These are phyloP conservation scores for Euclidium syriacum DNA, from an alignment of 345 rosid genomes.

Conservation along the genomic window DNA sequence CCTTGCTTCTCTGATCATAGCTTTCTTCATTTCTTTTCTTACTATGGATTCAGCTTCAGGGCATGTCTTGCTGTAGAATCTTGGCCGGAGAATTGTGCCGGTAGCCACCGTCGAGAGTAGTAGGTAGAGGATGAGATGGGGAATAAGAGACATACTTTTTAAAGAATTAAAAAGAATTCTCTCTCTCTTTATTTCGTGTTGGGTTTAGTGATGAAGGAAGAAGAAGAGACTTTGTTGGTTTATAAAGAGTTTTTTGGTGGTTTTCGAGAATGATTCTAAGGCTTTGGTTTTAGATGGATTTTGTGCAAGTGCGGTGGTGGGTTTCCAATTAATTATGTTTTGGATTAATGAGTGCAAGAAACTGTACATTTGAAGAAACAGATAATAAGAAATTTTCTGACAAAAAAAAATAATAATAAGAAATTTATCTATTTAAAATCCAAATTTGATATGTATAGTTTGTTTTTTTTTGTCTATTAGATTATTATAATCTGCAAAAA, in stretches of 20 bases:
- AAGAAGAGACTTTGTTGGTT: conserved; percentile 4
- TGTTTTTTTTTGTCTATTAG: too few species aligned
- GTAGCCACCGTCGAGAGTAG: conserved; percentile 13
- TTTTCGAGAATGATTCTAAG: conserved; percentile 9
- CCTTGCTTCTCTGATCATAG: conserved; percentile 63
- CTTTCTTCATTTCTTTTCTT: conserved; percentile 50
- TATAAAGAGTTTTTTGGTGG: conserved; percentile 19
- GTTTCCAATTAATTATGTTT: too few species aligned
- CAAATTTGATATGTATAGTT: too few species aligned
- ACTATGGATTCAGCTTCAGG: conserved; percentile 71
- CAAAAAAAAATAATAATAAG: too few species aligned
- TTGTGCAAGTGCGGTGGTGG: conserved; percentile 27
- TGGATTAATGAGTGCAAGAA: too few species aligned
- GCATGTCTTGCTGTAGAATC: conserved; percentile 65
- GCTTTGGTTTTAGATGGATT: background rate
- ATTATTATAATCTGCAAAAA: too few species aligned
- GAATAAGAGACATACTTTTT: conserved; percentile 14
- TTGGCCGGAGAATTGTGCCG: conserved; percentile 43
- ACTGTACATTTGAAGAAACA: too few species aligned
- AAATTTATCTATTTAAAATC: too few species aligned
- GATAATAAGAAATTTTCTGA: too few species aligned
- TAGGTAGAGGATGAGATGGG: conserved; percentile 25
- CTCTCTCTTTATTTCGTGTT: background rate
- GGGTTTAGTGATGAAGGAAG: conserved; percentile 10
- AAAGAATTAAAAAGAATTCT: background rate